Percentiles rank a stretch among this genome's conserved stretches.
Evolutionary conservation across 1,284 basidiomycete genomes (phyloP).

Genomic region (Cystobasidium sp.): DNA sequence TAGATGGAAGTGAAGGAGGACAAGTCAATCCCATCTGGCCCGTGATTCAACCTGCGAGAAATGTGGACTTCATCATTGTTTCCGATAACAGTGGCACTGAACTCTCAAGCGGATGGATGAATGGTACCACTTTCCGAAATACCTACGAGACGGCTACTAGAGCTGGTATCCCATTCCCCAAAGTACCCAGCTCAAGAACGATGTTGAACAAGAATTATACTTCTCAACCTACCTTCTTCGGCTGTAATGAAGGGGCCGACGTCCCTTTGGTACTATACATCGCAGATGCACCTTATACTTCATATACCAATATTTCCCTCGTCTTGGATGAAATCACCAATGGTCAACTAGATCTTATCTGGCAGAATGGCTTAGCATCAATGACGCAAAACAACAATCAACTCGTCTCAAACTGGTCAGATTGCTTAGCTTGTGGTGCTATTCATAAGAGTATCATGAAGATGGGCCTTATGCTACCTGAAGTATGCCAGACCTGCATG

Average conservation of each 20-base stretch:
- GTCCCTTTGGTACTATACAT: background rate
- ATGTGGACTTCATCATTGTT: background rate
- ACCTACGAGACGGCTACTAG: background rate
- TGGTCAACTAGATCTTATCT: background rate
- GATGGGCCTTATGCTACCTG: background rate
- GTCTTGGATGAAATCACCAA: background rate
- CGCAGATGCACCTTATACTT: conserved; percentile 2
- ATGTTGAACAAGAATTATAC: conserved; percentile 3
- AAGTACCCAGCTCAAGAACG: background rate
- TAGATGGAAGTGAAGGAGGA: conserved; percentile 1
- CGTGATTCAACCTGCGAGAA: background rate
- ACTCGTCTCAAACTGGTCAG: background rate
- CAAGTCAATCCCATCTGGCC: conserved; percentile 6
- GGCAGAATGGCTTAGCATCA: background rate
- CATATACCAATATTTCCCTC: background rate
- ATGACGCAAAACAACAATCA: conserved; percentile 8
- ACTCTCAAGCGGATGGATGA: conserved; percentile 14
- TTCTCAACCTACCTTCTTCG: background rate
- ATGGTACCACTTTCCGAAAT: background rate
- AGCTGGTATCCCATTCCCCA: background rate
- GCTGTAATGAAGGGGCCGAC: background rate
- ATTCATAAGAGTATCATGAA: background rate
- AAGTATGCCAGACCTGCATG: conserved; percentile 2
- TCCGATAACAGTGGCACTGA: background rate
- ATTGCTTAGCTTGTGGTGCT: conserved; percentile 4